Evolutionary conservation across 768 basidiomycete species (phyloP).

Genomic region (Pulveroboletus ravenelii): DNA sequence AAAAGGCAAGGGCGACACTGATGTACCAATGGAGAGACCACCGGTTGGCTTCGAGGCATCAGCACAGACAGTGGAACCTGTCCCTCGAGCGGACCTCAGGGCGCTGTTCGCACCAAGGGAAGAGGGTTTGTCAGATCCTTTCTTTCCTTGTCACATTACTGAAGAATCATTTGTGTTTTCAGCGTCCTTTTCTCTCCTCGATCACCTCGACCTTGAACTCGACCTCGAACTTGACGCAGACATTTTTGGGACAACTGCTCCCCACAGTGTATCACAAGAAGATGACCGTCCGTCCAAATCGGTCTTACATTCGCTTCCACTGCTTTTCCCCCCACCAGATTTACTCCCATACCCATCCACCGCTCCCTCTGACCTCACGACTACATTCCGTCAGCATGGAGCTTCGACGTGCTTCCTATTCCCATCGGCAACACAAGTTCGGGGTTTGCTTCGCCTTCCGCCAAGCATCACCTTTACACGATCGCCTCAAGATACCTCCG

Average conservation of each 20-base stretch:
- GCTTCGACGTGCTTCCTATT: slow-evolving; percentile 24
- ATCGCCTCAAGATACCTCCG: slow-evolving; percentile 28
- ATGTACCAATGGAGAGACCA: slow-evolving; percentile 10
- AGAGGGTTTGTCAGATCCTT: slow-evolving; percentile 43
- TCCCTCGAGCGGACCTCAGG: slow-evolving; percentile 45
- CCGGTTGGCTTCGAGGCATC: neutral
- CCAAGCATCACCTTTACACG: slow-evolving; percentile 16
- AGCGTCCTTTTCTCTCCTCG: slow-evolving; percentile 74
- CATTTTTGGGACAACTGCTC: slow-evolving; percentile 26
- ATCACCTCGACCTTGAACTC: slow-evolving; percentile 68
- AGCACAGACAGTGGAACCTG: neutral
- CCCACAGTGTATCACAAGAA: slow-evolving; percentile 3
- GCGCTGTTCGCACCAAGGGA: slow-evolving; percentile 70
- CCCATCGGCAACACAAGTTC: slow-evolving; percentile 40
- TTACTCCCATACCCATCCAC: slow-evolving; percentile 14
- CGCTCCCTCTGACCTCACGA: slow-evolving; percentile 11
- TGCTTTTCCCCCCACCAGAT: slow-evolving; percentile 57
- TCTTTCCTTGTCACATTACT: neutral
- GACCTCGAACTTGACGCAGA: slow-evolving; percentile 70
- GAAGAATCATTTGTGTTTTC: neutral
- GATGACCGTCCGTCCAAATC: neutral
- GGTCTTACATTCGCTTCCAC: slow-evolving; percentile 37
- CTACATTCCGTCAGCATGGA: slow-evolving; percentile 5
- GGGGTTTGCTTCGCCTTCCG: slow-evolving; percentile 41
- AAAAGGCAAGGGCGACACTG: slow-evolving; percentile 5